Percentiles rank a stretch among this genome's conserved stretches.
phyloP scores from a whole-genome alignment of 1,284 basidiomycete species.

The Xerocomus amazonicus region DNA sequence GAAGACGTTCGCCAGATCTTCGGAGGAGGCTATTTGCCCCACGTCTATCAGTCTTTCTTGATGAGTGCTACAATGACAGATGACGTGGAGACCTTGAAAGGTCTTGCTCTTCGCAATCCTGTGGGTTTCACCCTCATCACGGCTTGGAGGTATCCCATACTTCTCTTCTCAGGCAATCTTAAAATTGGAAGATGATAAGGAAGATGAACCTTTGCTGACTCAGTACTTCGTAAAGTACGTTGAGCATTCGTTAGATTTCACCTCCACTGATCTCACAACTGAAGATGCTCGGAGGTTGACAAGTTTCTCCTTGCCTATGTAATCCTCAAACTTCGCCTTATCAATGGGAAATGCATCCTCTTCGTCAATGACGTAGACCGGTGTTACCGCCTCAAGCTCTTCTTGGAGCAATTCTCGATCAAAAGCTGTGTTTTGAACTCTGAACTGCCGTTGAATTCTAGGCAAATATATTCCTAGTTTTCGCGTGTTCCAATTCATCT shows the following conservation, averaged over 20 bases:
- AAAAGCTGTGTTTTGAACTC: constrained; percentile 96
- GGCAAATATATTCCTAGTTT: constrained; percentile 38
- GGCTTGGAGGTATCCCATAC: constrained; percentile 5
- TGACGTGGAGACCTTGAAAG: constrained; percentile 90
- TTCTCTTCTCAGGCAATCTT: constrained; percentile 64
- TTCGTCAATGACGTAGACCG: constrained; percentile 98
- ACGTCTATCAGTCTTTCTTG: constrained; percentile 89
- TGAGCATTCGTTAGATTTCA: neutral
- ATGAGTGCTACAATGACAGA: constrained; percentile 99
- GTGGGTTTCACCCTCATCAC: constrained; percentile 43
- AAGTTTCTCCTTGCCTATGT: constrained; percentile 96
- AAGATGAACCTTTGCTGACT: constrained; percentile 74
- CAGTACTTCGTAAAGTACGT: constrained; percentile 80
- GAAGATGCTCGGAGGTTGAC: constrained; percentile 86
- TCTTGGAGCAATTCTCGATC: constrained; percentile 97
- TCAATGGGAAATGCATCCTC: constrained; percentile 94
- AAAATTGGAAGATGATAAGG: constrained; percentile 81
- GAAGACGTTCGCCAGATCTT: constrained; percentile 88
- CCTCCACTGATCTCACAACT: constrained; percentile 1
- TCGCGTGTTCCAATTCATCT: constrained; percentile 4
- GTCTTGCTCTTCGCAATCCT: constrained; percentile 82
- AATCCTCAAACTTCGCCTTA: constrained; percentile 90
- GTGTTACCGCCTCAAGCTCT: constrained; percentile 92
- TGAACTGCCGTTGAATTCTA: constrained; percentile 91
- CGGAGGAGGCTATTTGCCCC: constrained; percentile 73